Evolutionary conservation across 306 rosid species (phyloP), one percentile per base, ranked within the genome.

Genomic region (Amphicarpaea edgeworthii): DNA sequence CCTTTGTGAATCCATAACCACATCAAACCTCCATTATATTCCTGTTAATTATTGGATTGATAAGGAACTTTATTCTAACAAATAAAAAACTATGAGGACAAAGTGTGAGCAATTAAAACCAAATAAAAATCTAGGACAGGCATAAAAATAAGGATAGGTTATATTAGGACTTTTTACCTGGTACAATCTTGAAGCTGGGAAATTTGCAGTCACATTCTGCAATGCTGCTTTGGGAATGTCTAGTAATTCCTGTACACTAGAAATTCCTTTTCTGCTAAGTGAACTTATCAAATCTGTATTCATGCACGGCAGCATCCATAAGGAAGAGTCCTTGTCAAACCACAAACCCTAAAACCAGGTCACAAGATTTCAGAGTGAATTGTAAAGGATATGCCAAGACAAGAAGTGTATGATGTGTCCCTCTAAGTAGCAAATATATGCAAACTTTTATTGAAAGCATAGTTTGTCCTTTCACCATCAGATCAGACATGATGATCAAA

Each of bases 261-360:
- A 86, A 65, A 88, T 83, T 79, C 92, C 93, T 16, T 81, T 74
- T 81, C 78, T 78, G 77, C 84, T 63, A 46, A 94, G 86, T 20
- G 86, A 83, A 45, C 72, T 82, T 24, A 88, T 83, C 72, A 94
- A 89, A 75, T 90, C 90, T 12, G 61, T 73, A 32, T 80, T 88
- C 97, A 94, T 94, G 88, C 93, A 92, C 41, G 97, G 96, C 62
- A 92, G 68, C 98, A 94, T 94, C 98, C 98, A 94, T 32, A 95
- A 84, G 40, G 90, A 81, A 54, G 96, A 85, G 83, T 89, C 96
- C 79, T 76, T 82, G 32, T 90, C 97, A 80, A 77, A 87, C 98
- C 98, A 95, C 83, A 90, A 73, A 32, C 97, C 97, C 98, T 94
- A 88, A 40, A 77, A 85, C 23, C n/a, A 60, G 61, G 67, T 26